phyloP scores from a whole-genome alignment of 2,329 filamentous ascomycete genomes.

The Hirsutella rhossiliensis region DNA sequence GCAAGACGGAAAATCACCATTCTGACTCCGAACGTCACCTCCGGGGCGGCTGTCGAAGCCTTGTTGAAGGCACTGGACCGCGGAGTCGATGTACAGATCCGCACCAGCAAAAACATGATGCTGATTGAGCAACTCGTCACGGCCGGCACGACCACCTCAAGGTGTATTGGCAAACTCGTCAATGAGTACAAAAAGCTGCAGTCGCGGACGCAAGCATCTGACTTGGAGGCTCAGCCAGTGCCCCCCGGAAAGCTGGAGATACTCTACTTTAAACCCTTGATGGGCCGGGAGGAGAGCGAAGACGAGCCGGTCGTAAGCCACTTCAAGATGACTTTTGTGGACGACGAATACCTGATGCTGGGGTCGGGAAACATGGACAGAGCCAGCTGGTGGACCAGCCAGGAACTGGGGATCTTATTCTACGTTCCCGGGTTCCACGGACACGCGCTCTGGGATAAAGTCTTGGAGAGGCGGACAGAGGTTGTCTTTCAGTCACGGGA shows the following conservation, averaged over 20 bases:
- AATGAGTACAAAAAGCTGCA: slow-evolving; percentile 33
- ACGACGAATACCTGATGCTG: slow-evolving; percentile 53
- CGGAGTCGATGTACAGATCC: slow-evolving; percentile 55
- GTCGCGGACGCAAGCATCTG: slow-evolving; percentile 7
- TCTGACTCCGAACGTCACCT: slow-evolving; percentile 70
- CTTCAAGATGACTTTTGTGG: slow-evolving; percentile 65
- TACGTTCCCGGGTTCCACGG: slow-evolving; percentile 27
- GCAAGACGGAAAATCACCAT: slow-evolving; percentile 52
- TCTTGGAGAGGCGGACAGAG: slow-evolving; percentile 23
- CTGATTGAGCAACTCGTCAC: slow-evolving; percentile 70
- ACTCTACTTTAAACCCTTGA: slow-evolving; percentile 41
- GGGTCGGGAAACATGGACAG: slow-evolving; percentile 79
- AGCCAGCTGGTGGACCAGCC: slow-evolving; percentile 78
- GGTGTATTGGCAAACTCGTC: slow-evolving; percentile 49
- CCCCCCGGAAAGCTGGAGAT: slow-evolving; percentile 40
- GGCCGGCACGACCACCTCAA: slow-evolving; percentile 59
- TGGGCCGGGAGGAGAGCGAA: slow-evolving; percentile 11
- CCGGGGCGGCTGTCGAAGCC: slow-evolving; percentile 47
- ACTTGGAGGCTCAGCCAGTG: slow-evolving; percentile 30
- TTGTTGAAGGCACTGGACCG: slow-evolving; percentile 49
- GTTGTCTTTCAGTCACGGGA: slow-evolving; percentile 16
- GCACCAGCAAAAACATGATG: slow-evolving; percentile 62
- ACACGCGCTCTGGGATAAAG: slow-evolving; percentile 24
- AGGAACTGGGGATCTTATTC: slow-evolving; percentile 62
- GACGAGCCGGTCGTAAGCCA: slow-evolving; percentile 62